Conservation (phyloP, 2,329 filamentous ascomycete species). For the Ascochyta viciae-villosae region DNA sequence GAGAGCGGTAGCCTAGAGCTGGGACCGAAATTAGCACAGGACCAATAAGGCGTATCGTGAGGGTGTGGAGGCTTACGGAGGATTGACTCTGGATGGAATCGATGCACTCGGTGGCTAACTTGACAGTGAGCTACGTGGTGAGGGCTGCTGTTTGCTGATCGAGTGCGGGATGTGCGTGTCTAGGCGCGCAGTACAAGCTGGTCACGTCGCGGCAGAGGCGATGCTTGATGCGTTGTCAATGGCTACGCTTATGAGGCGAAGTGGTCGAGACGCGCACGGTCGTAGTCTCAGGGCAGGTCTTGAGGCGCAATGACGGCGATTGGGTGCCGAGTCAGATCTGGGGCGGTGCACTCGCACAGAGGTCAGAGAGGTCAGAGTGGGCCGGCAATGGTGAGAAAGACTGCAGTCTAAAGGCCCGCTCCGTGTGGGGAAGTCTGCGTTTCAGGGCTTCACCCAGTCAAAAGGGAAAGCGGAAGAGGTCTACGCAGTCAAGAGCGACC, state of each 20-base stretch:
- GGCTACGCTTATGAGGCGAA: slow-evolving; percentile 50
- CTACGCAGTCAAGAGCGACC: slow-evolving; percentile 42
- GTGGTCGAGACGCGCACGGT: slow-evolving; percentile 40
- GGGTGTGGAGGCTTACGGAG: slow-evolving; percentile 31
- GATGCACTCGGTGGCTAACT: slow-evolving; percentile 27
- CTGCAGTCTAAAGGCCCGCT: slow-evolving; percentile 43
- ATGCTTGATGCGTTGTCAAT: slow-evolving; percentile 55
- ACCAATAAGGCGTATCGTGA: slow-evolving; percentile 35
- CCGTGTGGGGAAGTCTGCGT: slow-evolving; percentile 47
- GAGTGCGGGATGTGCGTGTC: slow-evolving; percentile 39
- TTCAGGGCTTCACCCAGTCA: slow-evolving; percentile 44
- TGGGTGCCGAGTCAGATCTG: slow-evolving; percentile 33
- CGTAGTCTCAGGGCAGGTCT: slow-evolving; percentile 37
- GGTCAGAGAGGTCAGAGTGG: slow-evolving; percentile 22
- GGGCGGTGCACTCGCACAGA: slow-evolving; percentile 43
- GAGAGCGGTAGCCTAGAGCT: slow-evolving; percentile 42
- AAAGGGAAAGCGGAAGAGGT: slow-evolving; percentile 37
- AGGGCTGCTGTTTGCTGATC: slow-evolving; percentile 44
- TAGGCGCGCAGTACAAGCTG: slow-evolving; percentile 39
- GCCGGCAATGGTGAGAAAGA: slow-evolving; percentile 25
- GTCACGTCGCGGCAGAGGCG: slow-evolving; percentile 48
- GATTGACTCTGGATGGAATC: slow-evolving; percentile 27
- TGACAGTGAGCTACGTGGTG: slow-evolving; percentile 27
- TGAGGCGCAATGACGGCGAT: slow-evolving; percentile 41
- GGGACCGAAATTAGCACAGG: slow-evolving; percentile 39